Evolutionary conservation across 257 asterid genomes (phyloP).

Genomic region (Solanum sejunctum): DNA sequence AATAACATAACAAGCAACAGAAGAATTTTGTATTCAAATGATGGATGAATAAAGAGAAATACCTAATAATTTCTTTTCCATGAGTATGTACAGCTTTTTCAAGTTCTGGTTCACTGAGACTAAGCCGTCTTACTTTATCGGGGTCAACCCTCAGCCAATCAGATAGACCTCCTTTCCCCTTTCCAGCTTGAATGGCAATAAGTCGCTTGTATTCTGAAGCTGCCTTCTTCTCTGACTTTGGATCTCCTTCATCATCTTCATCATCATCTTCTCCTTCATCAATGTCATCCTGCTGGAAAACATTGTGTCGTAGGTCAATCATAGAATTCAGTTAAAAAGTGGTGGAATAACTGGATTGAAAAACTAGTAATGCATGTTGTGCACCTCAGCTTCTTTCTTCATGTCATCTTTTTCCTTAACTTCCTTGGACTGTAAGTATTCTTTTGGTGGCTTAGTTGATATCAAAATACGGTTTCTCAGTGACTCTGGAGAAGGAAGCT

Average conservation of each 20-base stretch:
- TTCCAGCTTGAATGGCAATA: constrained; percentile 74
- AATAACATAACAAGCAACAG: not conserved
- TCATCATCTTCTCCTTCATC: constrained; percentile 26
- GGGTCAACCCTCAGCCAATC: constrained; percentile 47
- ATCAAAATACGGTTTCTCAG: constrained; percentile 40
- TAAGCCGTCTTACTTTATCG: constrained; percentile 58
- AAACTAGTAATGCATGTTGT: not conserved
- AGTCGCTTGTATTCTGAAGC: constrained; percentile 60
- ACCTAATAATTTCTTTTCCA: constrained; percentile 54
- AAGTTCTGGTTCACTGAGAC: constrained; percentile 64
- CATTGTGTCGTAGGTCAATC: not conserved
- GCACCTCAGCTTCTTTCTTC: constrained; percentile 30
- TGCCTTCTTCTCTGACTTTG: constrained; percentile 15
- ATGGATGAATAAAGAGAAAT: not conserved
- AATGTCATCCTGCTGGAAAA: constrained; percentile 27
- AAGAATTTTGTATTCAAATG: not conserved
- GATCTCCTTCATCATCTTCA: constrained; percentile 33
- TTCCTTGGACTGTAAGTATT: constrained; percentile 29
- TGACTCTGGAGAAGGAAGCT: constrained; percentile 63
- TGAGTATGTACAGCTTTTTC: constrained; percentile 37
- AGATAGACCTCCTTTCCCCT: constrained; percentile 51
- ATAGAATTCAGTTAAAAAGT: not conserved
- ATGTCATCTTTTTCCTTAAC: constrained; percentile 13
- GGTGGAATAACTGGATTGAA: not conserved
- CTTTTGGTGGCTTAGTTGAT: constrained; percentile 81